A percentile compares a stretch with the other conserved stretches of the same genome.
These are phyloP conservation scores for Misopates orontium DNA, from an alignment of 257 asterid species.

Conservation along the genomic window DNA sequence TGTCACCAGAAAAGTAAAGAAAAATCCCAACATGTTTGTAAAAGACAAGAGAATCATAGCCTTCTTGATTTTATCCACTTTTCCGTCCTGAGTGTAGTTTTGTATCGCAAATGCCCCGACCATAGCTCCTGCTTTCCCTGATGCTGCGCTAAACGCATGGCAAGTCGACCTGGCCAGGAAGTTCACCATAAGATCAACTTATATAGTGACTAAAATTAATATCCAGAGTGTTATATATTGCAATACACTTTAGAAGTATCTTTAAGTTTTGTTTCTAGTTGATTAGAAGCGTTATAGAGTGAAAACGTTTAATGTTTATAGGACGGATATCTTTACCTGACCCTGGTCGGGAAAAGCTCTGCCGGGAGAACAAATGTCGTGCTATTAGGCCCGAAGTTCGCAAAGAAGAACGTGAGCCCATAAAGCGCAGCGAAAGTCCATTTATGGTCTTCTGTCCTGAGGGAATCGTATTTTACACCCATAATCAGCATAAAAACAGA, in stretches of 20 bases:
- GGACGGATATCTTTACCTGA: neutral
- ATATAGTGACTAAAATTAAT: no score
- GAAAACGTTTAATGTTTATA: no score
- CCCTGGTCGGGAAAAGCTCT: constrained; percentile 46
- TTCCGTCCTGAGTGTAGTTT: constrained; percentile 37
- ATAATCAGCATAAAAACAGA: constrained; percentile 41
- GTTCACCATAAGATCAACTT: no score
- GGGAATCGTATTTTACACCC: constrained; percentile 36
- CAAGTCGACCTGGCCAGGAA: constrained; percentile 36
- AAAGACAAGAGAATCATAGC: constrained; percentile 34
- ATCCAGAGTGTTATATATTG: no score
- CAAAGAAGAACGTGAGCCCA: constrained; percentile 50
- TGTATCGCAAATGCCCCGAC: constrained; percentile 42
- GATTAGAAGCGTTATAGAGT: no score
- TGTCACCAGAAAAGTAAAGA: constrained; percentile 39
- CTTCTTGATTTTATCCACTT: constrained; percentile 19
- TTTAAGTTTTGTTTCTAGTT: no score
- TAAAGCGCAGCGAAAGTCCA: constrained; percentile 44
- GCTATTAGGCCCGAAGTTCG: constrained; percentile 49
- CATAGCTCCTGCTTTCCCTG: constrained; percentile 52
- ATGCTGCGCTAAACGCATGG: constrained; percentile 46
- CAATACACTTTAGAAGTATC: no score
- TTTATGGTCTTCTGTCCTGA: constrained; percentile 27
- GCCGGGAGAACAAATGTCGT: constrained; percentile 49
- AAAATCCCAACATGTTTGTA: constrained; percentile 38